phyloP scores from a whole-genome alignment of 78 protist genomes.

The Dictyostelium firmibasis region DNA sequence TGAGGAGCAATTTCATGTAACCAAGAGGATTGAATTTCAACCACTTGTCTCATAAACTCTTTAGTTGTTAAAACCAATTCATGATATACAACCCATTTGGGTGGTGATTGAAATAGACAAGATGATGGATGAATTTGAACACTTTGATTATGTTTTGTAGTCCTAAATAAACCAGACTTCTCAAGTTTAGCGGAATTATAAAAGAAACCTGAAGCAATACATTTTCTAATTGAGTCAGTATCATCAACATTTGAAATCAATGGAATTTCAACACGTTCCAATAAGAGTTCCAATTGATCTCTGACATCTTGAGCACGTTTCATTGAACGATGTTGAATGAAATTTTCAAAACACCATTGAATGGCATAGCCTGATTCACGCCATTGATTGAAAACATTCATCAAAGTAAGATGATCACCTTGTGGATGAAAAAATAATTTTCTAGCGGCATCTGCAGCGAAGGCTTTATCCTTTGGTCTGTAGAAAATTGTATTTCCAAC shows the following conservation, averaged over 20 bases:
- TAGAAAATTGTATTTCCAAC: slow-evolving; percentile 93
- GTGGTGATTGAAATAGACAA: slow-evolving; percentile 45
- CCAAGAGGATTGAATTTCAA: slow-evolving; percentile 97
- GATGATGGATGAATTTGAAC: slow-evolving; percentile 92
- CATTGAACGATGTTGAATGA: slow-evolving; percentile 94
- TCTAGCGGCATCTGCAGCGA: slow-evolving; percentile 89
- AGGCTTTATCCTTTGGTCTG: slow-evolving; percentile 92
- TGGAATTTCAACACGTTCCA: slow-evolving; percentile 93
- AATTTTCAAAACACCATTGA: slow-evolving; percentile 98
- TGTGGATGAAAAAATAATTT: slow-evolving; percentile 71
- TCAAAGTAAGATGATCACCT: slow-evolving; percentile 96
- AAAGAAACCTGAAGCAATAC: slow-evolving; percentile 95
- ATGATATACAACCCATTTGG: slow-evolving; percentile 95
- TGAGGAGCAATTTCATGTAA: slow-evolving; percentile 98
- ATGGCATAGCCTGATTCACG: slow-evolving; percentile 85
- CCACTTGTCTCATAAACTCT: slow-evolving; percentile 93
- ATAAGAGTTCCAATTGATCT: slow-evolving; percentile 91
- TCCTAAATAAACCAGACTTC: slow-evolving; percentile 80
- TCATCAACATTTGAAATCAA: slow-evolving; percentile 43
- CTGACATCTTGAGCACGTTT: slow-evolving; percentile 95
- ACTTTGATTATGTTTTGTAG: slow-evolving; percentile 87
- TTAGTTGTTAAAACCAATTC: slow-evolving; percentile 94
- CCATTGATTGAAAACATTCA: slow-evolving; percentile 94
- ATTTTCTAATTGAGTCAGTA: slow-evolving; percentile 84
- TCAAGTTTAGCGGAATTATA: slow-evolving; percentile 85